Conservation (phyloP, 169 alveolate species). For the Cryptosporidium canis region DNA sequence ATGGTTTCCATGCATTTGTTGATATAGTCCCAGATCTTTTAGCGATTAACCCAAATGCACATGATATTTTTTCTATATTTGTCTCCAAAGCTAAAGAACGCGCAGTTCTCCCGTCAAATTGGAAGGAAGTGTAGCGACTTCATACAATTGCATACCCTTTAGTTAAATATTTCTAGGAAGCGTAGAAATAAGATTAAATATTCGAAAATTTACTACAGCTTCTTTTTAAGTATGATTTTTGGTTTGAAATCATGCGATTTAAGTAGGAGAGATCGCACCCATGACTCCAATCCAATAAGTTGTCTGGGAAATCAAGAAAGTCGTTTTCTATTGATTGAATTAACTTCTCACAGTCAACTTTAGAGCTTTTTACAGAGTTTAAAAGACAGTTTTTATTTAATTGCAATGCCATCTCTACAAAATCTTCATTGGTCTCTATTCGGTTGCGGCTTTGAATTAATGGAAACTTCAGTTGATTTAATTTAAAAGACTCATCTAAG, state of each 20-base stretch:
- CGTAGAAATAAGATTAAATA: neutral
- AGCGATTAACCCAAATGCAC: neutral
- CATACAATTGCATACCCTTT: neutral
- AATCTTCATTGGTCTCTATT: neutral
- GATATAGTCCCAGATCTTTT: constrained; percentile 1
- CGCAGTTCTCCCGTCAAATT: constrained; percentile 41
- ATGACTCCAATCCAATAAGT: constrained; percentile 39
- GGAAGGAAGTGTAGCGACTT: neutral
- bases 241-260: neutral
- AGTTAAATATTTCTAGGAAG: neutral
- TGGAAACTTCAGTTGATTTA: constrained; percentile 5
- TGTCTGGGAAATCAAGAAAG: constrained; percentile 51
- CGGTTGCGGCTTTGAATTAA: neutral
- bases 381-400: constrained; percentile 52
- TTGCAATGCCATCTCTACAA: constrained; percentile 24
- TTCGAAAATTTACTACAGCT: constrained; percentile 1
- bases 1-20: constrained; percentile 4
- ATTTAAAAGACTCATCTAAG: constrained; percentile 4
- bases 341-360: constrained; percentile 20
- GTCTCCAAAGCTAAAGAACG: constrained; percentile 47
- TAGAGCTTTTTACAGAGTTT: constrained; percentile 16
- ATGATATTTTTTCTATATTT: constrained; percentile 14
- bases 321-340: constrained; percentile 61
- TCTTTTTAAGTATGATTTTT: constrained; percentile 7
- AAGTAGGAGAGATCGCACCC: constrained; percentile 17